Evolutionary conservation across 495 filamentous ascomycete genomes (phyloP).

Genomic region (Aspergillus mulundensis): DNA sequence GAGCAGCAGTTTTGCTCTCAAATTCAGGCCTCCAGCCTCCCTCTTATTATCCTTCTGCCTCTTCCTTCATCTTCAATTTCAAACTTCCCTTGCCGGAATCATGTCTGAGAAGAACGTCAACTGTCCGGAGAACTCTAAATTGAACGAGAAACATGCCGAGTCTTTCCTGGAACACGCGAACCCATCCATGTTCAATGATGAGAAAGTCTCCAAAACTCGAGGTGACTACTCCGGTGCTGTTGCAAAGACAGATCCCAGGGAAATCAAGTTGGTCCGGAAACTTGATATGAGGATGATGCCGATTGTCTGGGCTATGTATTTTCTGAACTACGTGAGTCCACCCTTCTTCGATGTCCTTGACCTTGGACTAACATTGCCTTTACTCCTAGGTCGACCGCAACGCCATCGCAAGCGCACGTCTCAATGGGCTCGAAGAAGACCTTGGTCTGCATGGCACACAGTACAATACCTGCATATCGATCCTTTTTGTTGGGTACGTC

Average conservation of each 20-base stretch:
- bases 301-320: slow-evolving; percentile 18
- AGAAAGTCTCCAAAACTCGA: background rate
- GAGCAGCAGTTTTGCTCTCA: too few species aligned
- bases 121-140: too few species aligned
- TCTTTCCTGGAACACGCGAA: too few species aligned
- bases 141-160: too few species aligned
- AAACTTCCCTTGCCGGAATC: too few species aligned
- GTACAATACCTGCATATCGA: too few species aligned
- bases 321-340: slow-evolving; percentile 24
- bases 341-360: slow-evolving; percentile 42
- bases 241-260: slow-evolving; percentile 9
- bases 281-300: slow-evolving; percentile 45
- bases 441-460: too few species aligned
- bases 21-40: too few species aligned
- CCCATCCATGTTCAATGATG: too few species aligned
- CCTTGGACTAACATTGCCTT: background rate
- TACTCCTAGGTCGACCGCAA: slow-evolving; percentile 13
- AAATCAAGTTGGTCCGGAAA: slow-evolving; percentile 38
- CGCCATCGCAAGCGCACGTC: slow-evolving; percentile 16
- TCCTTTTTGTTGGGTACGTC: background rate
- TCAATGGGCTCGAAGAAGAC: slow-evolving; percentile 14
- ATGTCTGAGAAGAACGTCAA: too few species aligned
- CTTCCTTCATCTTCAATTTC: too few species aligned
- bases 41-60: too few species aligned
- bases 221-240: slow-evolving; percentile 12